Conservation (phyloP, 148 eudicot species). For the Silene conica region DNA sequence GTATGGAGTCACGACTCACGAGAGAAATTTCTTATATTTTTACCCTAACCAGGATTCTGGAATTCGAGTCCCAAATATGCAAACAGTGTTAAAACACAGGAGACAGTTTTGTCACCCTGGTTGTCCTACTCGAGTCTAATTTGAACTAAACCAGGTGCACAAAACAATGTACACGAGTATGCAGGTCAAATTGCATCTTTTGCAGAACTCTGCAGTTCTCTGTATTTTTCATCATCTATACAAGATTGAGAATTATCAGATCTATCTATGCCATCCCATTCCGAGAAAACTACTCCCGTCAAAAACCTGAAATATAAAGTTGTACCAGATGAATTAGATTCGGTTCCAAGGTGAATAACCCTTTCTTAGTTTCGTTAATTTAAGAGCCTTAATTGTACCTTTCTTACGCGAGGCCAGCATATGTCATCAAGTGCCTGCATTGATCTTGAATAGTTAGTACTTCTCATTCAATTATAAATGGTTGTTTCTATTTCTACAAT, state of each 20-base stretch:
- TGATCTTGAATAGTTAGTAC: not conserved
- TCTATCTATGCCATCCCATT: constrained; percentile 15
- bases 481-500: not conserved
- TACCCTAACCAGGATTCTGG: not conserved
- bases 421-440: not conserved
- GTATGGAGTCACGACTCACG: too few relatives aligned
- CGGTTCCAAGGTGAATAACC: not conserved
- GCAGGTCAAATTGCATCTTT: constrained; percentile 18
- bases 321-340: not conserved
- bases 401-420: not conserved
- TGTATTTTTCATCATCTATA: constrained; percentile 23
- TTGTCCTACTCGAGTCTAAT: constrained; percentile 1
- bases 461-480: not conserved
- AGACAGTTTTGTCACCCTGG: not conserved
- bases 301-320: constrained; percentile 14
- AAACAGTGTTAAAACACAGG: not conserved
- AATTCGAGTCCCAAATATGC: not conserved
- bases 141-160: constrained; percentile 15
- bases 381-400: not conserved
- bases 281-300: constrained; percentile 17
- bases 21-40: not conserved
- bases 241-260: constrained; percentile 14
- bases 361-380: not conserved
- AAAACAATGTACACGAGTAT: not conserved
- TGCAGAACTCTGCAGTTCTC: constrained; percentile 4